Base-by-base conservation (phyloP, 305 asterid genomes). In the Fraxinus xanthoxyloides region DNA sequence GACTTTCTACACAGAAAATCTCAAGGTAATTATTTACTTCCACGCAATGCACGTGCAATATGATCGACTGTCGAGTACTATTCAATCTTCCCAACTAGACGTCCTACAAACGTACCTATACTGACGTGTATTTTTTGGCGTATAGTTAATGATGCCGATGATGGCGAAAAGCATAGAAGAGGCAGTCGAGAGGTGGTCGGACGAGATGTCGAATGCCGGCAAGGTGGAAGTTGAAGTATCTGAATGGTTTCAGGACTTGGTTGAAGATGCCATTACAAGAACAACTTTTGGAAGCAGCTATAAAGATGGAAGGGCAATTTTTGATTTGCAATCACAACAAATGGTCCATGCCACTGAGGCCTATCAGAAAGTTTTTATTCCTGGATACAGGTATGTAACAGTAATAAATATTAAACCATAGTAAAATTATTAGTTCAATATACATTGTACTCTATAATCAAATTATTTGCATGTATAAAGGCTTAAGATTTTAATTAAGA, bases 281-380 rank as follows among this genome's bases (percentile, higher is more conserved):
- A 91, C 91, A 34, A 93, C 93, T 31, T 95, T 95, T 35, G 99
- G 99, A 13, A 87, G 88, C 77, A 92, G 97, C 89, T 94, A 94
- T 67, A 91, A 90, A 85, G 92, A 92, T 48, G 99, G 98, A 3
- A 87, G 79, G 80, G 89, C 94, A 69, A 93, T 95, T 54, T 54
- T 54, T 54, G 26, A 54, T 54, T 19, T 54, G 10, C 65, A 54
- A n/a, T 54, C 65, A 54, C 97, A 94, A 85, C 99, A 95, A 77
- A 93, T 95, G 97, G 83, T 87, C 81, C 91, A 92, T 76, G 97
- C 98, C 79, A 91, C 98, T 0, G 95, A 94, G 59, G 98, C 99
- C 6, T 95, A 89, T 88, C 97, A 91, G 82, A 95, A 90, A 76
- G 89, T 92, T 0, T 90, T 94, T 90, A 90, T 94, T 65, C 99